Percentiles rank a stretch among this genome's conserved stretches.
phyloP scores from a whole-genome alignment of 495 filamentous ascomycete species.

The Pseudomonodictys pantanalensis region DNA sequence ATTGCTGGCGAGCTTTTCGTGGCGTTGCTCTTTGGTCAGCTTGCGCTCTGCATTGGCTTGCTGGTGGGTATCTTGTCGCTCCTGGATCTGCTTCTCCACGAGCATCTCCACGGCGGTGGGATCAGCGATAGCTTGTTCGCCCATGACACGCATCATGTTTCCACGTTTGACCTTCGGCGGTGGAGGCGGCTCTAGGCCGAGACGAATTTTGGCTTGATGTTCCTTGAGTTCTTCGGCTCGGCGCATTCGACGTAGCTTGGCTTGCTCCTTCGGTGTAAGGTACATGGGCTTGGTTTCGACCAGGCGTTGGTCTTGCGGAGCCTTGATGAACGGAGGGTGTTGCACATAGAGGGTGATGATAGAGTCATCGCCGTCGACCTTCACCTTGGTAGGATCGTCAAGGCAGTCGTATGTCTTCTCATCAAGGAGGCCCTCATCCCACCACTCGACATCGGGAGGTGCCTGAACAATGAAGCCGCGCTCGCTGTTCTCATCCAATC shows the following conservation, averaged over 20 bases:
- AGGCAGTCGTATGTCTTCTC: conserved; percentile 70
- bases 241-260: conserved; percentile 84
- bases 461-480: conserved; percentile 79
- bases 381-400: conserved; percentile 60
- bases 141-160: conserved; percentile 96
- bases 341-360: conserved; percentile 89
- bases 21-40: conserved; percentile 83
- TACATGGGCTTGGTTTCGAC: conserved; percentile 86
- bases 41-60: conserved; percentile 80
- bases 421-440: conserved; percentile 84
- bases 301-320: conserved; percentile 80
- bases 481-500: conserved; percentile 89
- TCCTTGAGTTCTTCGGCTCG: conserved; percentile 92
- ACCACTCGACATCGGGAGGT: conserved; percentile 93
- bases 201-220: conserved; percentile 88
- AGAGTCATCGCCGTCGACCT: conserved; percentile 72
- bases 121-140: conserved; percentile 95
- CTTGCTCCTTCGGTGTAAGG: conserved; percentile 84
- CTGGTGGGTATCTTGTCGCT: conserved; percentile 74
- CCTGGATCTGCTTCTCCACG: conserved; percentile 85
- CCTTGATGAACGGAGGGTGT: conserved; percentile 87
- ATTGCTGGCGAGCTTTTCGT: conserved; percentile 78
- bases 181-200: conserved; percentile 84
- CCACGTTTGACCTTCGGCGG: conserved; percentile 93
- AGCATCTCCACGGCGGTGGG: conserved; percentile 95